Conservation (phyloP, 352 stramenopile genomes). For the Phytophthora idaei region DNA sequence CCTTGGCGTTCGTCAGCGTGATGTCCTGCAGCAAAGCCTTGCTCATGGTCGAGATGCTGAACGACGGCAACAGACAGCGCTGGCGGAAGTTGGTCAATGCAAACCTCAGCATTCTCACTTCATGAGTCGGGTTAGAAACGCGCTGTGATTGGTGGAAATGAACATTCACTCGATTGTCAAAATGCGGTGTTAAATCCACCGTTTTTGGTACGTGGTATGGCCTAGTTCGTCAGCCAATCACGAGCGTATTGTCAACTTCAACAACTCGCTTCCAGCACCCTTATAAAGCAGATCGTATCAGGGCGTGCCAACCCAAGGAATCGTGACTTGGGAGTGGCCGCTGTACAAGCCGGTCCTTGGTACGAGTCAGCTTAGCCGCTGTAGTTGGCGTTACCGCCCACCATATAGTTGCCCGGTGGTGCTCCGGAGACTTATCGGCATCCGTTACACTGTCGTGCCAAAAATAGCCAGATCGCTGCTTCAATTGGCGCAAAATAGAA, state of each 20-base stretch:
- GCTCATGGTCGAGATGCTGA: constrained; percentile 37
- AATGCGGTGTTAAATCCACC: constrained; percentile 1
- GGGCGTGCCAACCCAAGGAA: constrained; percentile 2
- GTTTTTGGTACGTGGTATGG: not conserved
- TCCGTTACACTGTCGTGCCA: constrained; percentile 1
- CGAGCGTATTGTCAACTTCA: constrained; percentile 8
- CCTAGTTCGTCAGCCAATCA: constrained; percentile 19
- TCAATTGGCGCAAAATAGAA: constrained; percentile 11
- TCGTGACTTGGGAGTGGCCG: constrained; percentile 1
- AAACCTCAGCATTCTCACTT: not conserved
- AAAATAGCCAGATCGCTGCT: constrained; percentile 21
- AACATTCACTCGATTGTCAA: not conserved
- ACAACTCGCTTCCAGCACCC: not conserved
- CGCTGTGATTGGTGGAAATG: constrained; percentile 11
- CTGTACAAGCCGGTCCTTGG: constrained; percentile 7
- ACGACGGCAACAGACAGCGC: not conserved
- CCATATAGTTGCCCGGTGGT: constrained; percentile 5
- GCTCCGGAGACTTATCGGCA: constrained; percentile 14
- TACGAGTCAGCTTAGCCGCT: not conserved
- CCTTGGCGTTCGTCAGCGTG: constrained; percentile 61
- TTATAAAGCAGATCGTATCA: no score
- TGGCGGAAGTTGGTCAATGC: constrained; percentile 14
- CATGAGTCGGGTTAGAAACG: not conserved
- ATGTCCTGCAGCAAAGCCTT: constrained; percentile 52
- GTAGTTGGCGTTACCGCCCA: not conserved